Base-by-base conservation (phyloP, 2,329 filamentous ascomycete species). In the Talaromyces funiculosus region DNA sequence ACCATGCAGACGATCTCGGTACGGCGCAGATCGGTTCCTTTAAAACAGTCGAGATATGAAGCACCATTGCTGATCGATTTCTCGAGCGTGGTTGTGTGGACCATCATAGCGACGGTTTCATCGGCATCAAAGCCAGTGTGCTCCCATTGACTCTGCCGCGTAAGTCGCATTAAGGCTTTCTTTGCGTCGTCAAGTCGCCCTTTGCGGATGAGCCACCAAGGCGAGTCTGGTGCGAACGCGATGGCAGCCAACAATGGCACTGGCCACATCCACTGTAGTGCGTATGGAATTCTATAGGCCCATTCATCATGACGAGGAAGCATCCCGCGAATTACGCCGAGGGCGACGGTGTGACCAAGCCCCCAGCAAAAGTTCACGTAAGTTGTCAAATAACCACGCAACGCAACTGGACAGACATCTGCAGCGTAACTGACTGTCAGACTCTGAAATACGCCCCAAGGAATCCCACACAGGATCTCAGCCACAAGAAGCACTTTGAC, bases 1-100 rank as follows among this genome's bases (percentile, higher is more conserved):
- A 76, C 74, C 18, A 75, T 73, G n/a, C 74, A 66, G 0, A 72
- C 73, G 37, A 79, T 77, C 29, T 72, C 70, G 2, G 75, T 78
- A 2, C 77, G 71, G 2, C 75, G 63, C 7, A 72, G 62, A 59
- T 79, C 74, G 33, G 72, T 70, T 16, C 71, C 68, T 9, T 68
- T 69, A 68, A 79, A 78, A 67, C 74, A 77, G 51, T 77, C 74
- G 16, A 62, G 92, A 70, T 86, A 93, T 0, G 87, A 86, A 4
- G 89, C 84, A 29, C 90, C 90, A 69, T 89, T 33, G 38, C 22
- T 51, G 7, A 40, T 29, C 1, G 20, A 20, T 3, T 55, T 83
- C 72, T 96, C 92, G 14, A 95, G 78, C 1, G 22, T 22, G 20
- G 35, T 37, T 18, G 55, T 57, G 10, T 57, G 40, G 14, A 45